These are phyloP conservation scores for Solanum hybrid DNA, from an alignment of 305 asterid genomes.

Conservation along the genomic window DNA sequence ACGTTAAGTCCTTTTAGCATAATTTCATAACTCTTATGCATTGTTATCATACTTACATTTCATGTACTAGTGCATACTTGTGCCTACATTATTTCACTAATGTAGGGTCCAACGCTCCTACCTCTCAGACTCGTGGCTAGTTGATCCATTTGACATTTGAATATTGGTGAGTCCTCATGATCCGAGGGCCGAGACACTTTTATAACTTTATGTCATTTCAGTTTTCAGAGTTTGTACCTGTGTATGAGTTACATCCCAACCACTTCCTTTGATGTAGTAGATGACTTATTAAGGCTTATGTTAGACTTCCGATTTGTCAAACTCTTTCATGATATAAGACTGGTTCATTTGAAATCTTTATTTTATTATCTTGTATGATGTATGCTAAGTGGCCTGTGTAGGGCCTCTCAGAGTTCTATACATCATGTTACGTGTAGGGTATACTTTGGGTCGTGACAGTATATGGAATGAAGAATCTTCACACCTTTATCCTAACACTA, in stretches of 20 bases:
- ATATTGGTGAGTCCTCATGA: not conserved
- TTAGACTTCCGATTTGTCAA: not conserved
- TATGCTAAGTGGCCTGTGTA: not conserved
- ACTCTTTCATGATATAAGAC: not conserved
- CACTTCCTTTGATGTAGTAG: not conserved
- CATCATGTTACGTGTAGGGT: not conserved
- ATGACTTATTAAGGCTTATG: not conserved
- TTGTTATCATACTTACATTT: not conserved
- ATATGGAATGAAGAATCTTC: not conserved
- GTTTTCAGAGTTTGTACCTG: not conserved
- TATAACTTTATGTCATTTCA: not conserved
- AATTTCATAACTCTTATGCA: not conserved
- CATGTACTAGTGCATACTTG: not conserved
- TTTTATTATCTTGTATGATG: not conserved
- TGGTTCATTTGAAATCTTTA: not conserved
- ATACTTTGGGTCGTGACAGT: not conserved
- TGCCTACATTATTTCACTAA: not conserved
- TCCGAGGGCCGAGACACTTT: not conserved
- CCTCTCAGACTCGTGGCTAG: not conserved
- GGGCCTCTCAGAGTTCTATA: not conserved
- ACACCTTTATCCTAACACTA: not conserved
- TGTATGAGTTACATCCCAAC: not conserved
- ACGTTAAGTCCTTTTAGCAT: not conserved
- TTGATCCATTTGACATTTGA: not conserved
- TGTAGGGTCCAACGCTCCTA: not conserved